These are phyloP conservation scores for Stylonectria norvegica DNA, from an alignment of 2,329 filamentous ascomycete genomes.

Conservation along the genomic window DNA sequence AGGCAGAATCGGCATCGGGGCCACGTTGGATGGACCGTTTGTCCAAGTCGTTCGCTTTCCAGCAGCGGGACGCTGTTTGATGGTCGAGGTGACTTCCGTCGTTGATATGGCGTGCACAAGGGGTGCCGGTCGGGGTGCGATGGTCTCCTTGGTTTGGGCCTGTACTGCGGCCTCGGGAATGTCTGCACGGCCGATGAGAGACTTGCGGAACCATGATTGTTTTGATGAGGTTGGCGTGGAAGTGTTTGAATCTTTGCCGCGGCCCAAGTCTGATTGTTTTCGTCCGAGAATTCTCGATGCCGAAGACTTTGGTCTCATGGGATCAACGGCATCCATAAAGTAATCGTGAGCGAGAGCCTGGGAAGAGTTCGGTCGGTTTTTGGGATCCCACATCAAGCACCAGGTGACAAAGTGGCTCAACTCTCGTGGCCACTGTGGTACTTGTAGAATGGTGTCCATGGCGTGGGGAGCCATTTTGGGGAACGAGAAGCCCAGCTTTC, in stretches of 20 bases:
- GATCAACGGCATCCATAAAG: slow-evolving; percentile 88
- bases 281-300: slow-evolving; percentile 79
- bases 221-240: slow-evolving; percentile 69
- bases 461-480: slow-evolving; percentile 98
- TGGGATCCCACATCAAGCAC: slow-evolving; percentile 99
- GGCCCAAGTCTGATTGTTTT: slow-evolving; percentile 82
- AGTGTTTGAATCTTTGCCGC: slow-evolving; percentile 55
- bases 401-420: slow-evolving; percentile 93
- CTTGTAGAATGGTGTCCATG: slow-evolving; percentile 87
- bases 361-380: slow-evolving; percentile 81
- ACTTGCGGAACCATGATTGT: slow-evolving; percentile 96
- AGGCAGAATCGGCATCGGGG: slow-evolving; percentile 92
- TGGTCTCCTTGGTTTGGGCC: slow-evolving; percentile 45
- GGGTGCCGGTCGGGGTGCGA: slow-evolving; percentile 43
- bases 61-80: slow-evolving; percentile 44
- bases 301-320: slow-evolving; percentile 85
- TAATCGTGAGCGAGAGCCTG: slow-evolving; percentile 96
- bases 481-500: slow-evolving; percentile 97
- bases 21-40: slow-evolving; percentile 73
- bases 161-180: slow-evolving; percentile 57
- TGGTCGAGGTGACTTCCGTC: slow-evolving; percentile 37
- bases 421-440: slow-evolving; percentile 86
- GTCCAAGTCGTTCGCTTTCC: slow-evolving; percentile 92
- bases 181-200: slow-evolving; percentile 77
- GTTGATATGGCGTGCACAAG: slow-evolving; percentile 40